phyloP scores from a whole-genome alignment of 2,329 filamentous ascomycete species.

The Exophiala lecanii-corni region DNA sequence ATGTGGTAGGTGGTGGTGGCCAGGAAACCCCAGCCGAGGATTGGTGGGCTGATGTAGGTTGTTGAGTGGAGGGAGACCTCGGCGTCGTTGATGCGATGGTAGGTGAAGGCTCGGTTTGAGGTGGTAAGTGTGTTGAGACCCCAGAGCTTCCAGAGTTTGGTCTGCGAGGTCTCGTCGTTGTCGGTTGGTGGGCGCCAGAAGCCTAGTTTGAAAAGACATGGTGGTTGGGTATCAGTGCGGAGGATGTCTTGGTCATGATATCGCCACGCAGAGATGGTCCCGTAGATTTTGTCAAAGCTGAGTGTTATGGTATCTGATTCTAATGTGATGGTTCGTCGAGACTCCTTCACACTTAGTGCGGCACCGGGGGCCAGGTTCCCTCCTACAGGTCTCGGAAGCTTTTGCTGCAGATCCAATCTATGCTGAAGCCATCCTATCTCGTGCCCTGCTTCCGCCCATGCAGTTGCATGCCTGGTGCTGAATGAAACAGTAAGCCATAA shows the following conservation, averaged over 20 bases:
- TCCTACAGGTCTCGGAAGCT: no score
- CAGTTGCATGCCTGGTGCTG: background rate
- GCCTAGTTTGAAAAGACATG: background rate
- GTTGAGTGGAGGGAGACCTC: background rate
- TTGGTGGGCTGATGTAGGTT: background rate
- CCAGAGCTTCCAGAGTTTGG: background rate
- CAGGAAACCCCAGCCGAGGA: constrained; percentile 1
- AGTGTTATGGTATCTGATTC: constrained; percentile 54
- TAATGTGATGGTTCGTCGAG: background rate
- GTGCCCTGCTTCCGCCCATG: constrained; percentile 33
- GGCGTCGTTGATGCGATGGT: background rate
- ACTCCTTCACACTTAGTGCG: no score
- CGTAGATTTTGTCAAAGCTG: background rate
- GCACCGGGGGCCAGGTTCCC: no score
- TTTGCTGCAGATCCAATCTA: background rate
- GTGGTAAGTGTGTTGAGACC: background rate
- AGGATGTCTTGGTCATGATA: background rate
- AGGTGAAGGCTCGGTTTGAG: background rate
- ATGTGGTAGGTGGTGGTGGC: constrained; percentile 1
- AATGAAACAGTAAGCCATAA: constrained; percentile 30
- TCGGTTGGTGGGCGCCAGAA: background rate
- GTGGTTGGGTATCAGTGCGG: background rate
- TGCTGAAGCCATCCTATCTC: background rate
- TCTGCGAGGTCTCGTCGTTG: background rate
- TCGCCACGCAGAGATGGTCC: background rate